A percentile compares a stretch with the other conserved stretches of the same genome.
Conservation (phyloP, 768 basidiomycete genomes). For the Dendrothele bispora region DNA sequence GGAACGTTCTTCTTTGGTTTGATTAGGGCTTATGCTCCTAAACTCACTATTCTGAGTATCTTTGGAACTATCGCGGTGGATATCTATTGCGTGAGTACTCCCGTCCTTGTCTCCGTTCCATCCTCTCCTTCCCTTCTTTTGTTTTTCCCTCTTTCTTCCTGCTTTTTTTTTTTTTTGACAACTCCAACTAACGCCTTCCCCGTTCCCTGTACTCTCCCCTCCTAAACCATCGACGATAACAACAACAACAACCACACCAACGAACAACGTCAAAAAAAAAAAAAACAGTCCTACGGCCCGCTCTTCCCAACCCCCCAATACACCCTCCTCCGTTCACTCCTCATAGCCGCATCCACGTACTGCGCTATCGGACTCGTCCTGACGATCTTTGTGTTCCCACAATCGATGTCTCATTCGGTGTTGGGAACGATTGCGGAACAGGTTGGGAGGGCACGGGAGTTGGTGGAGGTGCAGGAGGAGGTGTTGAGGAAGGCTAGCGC, state of each 20-base stretch:
- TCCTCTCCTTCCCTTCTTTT: background rate
- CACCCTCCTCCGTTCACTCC: conserved; percentile 39
- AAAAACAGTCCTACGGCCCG: conserved; percentile 43
- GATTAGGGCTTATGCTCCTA: conserved; percentile 45
- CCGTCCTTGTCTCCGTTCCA: background rate
- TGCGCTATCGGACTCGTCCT: conserved; percentile 47
- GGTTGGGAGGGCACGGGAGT: conserved; percentile 23
- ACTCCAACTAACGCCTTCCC: background rate
- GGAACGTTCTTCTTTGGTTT: conserved; percentile 44
- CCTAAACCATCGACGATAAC: too few species aligned
- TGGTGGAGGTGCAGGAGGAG: conserved; percentile 33
- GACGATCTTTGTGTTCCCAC: conserved; percentile 51
- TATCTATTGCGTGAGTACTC: conserved; percentile 34
- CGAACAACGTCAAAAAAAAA: too few species aligned
- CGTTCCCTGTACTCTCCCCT: too few species aligned
- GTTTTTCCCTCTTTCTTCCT: background rate
- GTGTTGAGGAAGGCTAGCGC: conserved; percentile 12
- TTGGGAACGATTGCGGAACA: conserved; percentile 29
- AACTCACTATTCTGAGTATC: conserved; percentile 42
- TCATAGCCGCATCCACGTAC: conserved; percentile 46
- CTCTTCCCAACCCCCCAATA: conserved; percentile 48
- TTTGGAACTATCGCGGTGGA: conserved; percentile 50
- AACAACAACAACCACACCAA: too few species aligned
- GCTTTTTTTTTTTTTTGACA: background rate
- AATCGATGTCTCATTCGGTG: conserved; percentile 44